Evolutionary conservation across 1,139 yeast genomes (phyloP), one percentile per base, ranked within the genome.

Genomic region (Debaryomyces sp.): DNA sequence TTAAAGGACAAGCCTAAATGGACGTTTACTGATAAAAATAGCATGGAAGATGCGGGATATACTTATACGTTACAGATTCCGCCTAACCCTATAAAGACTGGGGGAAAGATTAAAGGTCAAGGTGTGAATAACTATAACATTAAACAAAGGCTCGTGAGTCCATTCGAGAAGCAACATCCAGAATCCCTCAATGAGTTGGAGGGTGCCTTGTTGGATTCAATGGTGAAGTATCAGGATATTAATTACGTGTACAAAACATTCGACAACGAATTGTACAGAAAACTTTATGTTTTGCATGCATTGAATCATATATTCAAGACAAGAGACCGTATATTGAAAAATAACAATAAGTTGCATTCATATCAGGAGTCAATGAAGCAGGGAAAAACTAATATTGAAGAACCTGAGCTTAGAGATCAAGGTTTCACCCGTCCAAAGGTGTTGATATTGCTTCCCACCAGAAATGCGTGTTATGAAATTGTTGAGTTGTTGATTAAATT

Each of bases 381-480:
- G 27, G 83, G 83, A 1, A 58, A 62, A 33, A 62, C 55, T 27
- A 63, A 58, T 2, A 63, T 69, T n/a, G 73, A 70, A 10, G 84
- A 78, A 50, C 68, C 68, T 5, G 97, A 90, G 59, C 76, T 80
- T 52, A 73, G 96, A 50, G 99, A 94, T 64, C 99, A 94, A 66
- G 98, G 99, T 13, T 95, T 91, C 62, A 92, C 97, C 0, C 78
- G 98, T 52, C 96, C 99, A 1, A 92, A 91, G 61, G 92, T 87
- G 2, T 72, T 94, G 49, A 82, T 94, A 5, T 68, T 94, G 34
- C 72, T 90, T 43, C 98, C 99, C 7, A 90, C 97, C 0, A 80
- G 97, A 61, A 81, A 91, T 56, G 75, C 88, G 3, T 90, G 96
- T 41, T 82, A 82, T 62, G 84, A 84, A 48, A 75, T 89, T 18